These are phyloP conservation scores for Magnusiomyces fungicola DNA, from an alignment of 1,139 yeast genomes.

Conservation along the genomic window DNA sequence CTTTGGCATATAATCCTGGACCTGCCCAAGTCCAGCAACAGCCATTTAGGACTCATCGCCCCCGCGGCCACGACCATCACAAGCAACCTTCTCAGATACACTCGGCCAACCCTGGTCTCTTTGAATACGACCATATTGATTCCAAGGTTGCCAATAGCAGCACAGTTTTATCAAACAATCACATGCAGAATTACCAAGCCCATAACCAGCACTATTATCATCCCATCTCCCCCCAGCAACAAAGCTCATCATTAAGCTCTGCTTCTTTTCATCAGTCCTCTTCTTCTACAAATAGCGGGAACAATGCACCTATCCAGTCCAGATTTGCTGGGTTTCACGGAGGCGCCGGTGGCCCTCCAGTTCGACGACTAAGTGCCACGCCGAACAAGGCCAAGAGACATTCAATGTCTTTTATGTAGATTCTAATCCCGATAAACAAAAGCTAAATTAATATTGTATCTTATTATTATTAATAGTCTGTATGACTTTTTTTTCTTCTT, in stretches of 20 bases:
- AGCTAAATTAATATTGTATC: too few species aligned
- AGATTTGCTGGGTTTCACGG: neutral
- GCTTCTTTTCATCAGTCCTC: too few species aligned
- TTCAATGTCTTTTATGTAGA: constrained; percentile 6
- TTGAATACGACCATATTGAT: neutral
- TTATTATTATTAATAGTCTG: too few species aligned
- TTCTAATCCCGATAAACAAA: too few species aligned
- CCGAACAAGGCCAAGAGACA: neutral
- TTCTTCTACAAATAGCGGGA: constrained; percentile 10
- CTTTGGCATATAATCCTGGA: neutral
- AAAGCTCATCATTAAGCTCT: too few species aligned
- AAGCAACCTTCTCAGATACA: too few species aligned
- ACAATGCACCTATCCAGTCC: constrained; percentile 9
- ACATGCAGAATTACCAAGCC: neutral
- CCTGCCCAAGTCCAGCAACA: neutral
- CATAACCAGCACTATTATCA: too few species aligned
- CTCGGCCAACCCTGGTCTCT: too few species aligned
- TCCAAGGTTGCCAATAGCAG: neutral
- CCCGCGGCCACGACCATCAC: too few species aligned
- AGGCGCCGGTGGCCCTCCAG: neutral
- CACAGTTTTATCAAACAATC: neutral
- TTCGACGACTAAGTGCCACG: neutral
- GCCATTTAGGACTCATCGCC: neutral
- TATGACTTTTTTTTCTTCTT: constrained; percentile 3
- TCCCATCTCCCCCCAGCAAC: too few species aligned